Evolutionary conservation across 345 rosid genomes (phyloP).

Genomic region (Alliaria petiolata): DNA sequence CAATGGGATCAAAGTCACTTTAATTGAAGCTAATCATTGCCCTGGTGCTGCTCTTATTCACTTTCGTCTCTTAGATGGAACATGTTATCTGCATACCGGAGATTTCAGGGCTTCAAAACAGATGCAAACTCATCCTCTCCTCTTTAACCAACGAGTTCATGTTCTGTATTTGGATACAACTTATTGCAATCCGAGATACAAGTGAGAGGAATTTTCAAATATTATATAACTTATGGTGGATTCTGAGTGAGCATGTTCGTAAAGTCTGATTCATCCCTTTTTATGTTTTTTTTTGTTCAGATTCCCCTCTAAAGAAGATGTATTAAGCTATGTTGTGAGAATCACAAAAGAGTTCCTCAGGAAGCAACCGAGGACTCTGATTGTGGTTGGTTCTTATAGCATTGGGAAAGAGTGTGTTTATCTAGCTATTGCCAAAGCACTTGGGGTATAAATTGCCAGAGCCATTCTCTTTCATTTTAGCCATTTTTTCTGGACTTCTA

Average conservation of each 20-base stretch:
- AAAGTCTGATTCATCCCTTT: background rate
- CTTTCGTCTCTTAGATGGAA: slow-evolving; percentile 53
- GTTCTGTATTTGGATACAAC: slow-evolving; percentile 77
- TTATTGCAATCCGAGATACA: slow-evolving; percentile 76
- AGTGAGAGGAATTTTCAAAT: slow-evolving; percentile 30
- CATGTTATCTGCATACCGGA: slow-evolving; percentile 71
- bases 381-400: slow-evolving; percentile 81
- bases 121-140: slow-evolving; percentile 60
- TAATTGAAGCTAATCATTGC: slow-evolving; percentile 78
- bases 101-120: slow-evolving; percentile 73
- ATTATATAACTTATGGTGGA: background rate
- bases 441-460: slow-evolving; percentile 45
- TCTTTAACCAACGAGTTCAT: slow-evolving; percentile 46
- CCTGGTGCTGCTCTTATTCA: slow-evolving; percentile 77
- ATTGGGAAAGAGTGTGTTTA: slow-evolving; percentile 81
- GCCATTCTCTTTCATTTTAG: background rate
- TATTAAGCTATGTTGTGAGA: slow-evolving; percentile 50
- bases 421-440: slow-evolving; percentile 68
- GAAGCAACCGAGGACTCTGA: slow-evolving; percentile 64
- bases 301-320: slow-evolving; percentile 76
- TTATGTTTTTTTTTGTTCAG: slow-evolving; percentile 35
- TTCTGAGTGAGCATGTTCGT: background rate
- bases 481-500: background rate
- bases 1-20: slow-evolving; percentile 53
- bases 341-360: slow-evolving; percentile 49